Conservation (phyloP, 495 filamentous ascomycete species). For the Penicillium simplicissimum region DNA sequence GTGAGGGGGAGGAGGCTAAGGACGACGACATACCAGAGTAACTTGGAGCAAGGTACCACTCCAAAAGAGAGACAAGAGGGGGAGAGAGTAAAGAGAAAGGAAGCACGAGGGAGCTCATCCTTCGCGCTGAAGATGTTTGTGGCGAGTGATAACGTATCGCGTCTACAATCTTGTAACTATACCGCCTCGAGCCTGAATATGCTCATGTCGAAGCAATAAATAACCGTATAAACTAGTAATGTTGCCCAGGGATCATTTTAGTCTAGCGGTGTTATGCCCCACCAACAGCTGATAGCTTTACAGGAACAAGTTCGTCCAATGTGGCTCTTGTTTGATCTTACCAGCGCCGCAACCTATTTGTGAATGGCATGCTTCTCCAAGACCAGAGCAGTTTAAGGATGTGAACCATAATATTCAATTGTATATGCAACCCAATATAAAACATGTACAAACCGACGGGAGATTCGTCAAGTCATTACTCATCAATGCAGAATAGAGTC, state of each 20-base stretch:
- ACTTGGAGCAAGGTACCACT: neutral
- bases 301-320: neutral
- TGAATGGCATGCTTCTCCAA: neutral
- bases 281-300: too few species aligned
- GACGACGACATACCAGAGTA: neutral
- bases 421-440: neutral
- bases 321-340: neutral
- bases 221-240: too few species aligned
- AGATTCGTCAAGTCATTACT: neutral
- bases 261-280: too few species aligned
- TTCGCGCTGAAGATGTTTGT: neutral
- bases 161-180: neutral
- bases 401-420: neutral
- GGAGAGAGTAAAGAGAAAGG: neutral
- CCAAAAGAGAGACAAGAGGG: neutral
- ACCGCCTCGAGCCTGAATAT: neutral
- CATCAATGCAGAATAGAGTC: neutral
- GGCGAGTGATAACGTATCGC: neutral
- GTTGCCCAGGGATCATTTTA: too few species aligned
- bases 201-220: too few species aligned
- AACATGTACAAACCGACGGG: neutral
- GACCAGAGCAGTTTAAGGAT: neutral
- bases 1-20: neutral
- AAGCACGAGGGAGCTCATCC: too few species aligned
- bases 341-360: neutral